Percentiles rank a stretch among this genome's conserved stretches.
phyloP scores from a whole-genome alignment of 1,284 basidiomycete species.

The Takashimella koratensis region DNA sequence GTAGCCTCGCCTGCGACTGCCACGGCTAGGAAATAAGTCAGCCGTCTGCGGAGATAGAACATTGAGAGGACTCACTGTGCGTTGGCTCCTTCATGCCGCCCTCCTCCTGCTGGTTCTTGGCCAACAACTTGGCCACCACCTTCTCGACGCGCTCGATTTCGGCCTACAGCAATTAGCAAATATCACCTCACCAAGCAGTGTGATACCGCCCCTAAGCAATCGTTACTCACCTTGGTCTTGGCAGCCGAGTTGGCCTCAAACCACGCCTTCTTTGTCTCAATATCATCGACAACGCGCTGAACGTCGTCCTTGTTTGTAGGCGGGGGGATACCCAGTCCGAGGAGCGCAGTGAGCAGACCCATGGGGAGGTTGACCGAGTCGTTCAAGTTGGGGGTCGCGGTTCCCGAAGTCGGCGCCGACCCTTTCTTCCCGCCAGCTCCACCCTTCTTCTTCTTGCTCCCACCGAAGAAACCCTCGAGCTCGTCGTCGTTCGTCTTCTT shows the following conservation, averaged over 20 bases:
- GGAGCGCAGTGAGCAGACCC: conserved; percentile 77
- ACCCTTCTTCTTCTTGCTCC: conserved; percentile 72
- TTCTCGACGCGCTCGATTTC: conserved; percentile 68
- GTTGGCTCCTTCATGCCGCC: conserved; percentile 36
- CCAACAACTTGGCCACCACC: conserved; percentile 53
- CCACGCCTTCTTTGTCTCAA: conserved; percentile 94
- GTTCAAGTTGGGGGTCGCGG: conserved; percentile 32
- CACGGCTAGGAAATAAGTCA: conserved; percentile 19
- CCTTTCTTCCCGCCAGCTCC: conserved; percentile 63
- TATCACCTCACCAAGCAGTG: conserved; percentile 55
- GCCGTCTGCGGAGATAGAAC: too few species aligned
- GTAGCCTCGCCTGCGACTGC: conserved; percentile 24
- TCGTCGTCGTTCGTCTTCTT: conserved; percentile 96
- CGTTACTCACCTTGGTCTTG: conserved; percentile 50
- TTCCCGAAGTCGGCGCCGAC: conserved; percentile 7
- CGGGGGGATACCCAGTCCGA: conserved; percentile 84
- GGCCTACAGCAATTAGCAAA: conserved; percentile 65
- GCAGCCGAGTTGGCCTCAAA: conserved; percentile 64
- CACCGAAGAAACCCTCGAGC: conserved; percentile 74
- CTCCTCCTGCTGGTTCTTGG: conserved; percentile 39
- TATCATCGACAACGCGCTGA: conserved; percentile 77
- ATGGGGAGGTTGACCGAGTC: conserved; percentile 74
- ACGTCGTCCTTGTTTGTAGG: conserved; percentile 76
- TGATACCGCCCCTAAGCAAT: too few species aligned
- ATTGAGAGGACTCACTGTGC: too few species aligned